Evolutionary conservation across 768 basidiomycete genomes (phyloP).

Genomic region (Mycena vitilis): DNA sequence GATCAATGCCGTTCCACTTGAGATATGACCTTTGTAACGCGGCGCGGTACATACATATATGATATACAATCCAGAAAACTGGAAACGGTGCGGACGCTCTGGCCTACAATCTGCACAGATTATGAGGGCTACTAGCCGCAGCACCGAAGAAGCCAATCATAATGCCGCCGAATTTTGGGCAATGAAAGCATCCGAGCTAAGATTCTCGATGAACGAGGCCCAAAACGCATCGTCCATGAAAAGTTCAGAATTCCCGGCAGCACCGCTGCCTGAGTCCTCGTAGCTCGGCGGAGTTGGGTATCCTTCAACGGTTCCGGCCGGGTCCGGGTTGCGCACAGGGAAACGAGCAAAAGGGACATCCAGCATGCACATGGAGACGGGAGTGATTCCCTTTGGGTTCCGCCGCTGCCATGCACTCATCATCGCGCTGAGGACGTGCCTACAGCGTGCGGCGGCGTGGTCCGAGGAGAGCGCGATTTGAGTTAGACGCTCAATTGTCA

Average conservation of each 20-base stretch:
- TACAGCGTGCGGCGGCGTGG: slow-evolving; percentile 54
- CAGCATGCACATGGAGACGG: neutral
- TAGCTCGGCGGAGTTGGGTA: slow-evolving; percentile 6
- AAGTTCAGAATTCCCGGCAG: slow-evolving; percentile 43
- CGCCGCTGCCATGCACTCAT: slow-evolving; percentile 39
- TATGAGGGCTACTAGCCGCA: too few relatives aligned
- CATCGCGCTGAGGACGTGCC: slow-evolving; percentile 53
- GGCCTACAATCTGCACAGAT: too few relatives aligned
- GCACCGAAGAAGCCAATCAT: too few relatives aligned
- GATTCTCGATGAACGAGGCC: slow-evolving; percentile 53
- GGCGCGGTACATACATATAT: too few relatives aligned
- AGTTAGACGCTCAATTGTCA: slow-evolving; percentile 48
- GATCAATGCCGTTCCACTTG: too few relatives aligned
- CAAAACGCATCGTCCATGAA: slow-evolving; percentile 58
- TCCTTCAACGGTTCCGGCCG: neutral
- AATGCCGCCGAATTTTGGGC: slow-evolving; percentile 13
- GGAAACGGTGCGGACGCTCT: too few relatives aligned
- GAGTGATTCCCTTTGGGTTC: neutral
- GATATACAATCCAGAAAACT: too few relatives aligned
- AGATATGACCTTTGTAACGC: too few relatives aligned
- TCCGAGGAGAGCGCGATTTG: slow-evolving; percentile 51
- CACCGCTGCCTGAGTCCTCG: neutral
- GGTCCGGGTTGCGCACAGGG: neutral
- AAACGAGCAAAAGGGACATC: neutral
- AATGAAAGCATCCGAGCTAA: slow-evolving; percentile 36